Base-by-base conservation (phyloP, 148 eudicot genomes). In the Camellia japonica region DNA sequence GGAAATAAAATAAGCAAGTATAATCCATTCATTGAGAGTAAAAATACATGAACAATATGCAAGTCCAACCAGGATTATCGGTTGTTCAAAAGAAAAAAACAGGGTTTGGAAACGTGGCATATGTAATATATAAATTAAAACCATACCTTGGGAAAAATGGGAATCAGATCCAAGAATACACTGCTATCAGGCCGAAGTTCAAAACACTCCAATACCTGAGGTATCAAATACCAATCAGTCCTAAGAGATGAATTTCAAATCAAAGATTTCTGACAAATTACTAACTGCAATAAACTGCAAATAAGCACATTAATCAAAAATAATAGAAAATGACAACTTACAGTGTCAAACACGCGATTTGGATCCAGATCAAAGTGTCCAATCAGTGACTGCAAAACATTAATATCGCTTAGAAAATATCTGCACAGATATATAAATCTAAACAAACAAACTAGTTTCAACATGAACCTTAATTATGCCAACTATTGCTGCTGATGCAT, bases 311-410 rank as follows among this genome's bases (percentile, higher is more conserved):
- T 51, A 83, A 49, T 68, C 18, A 62, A 62, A 30, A 6, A 49
- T 46, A 70, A 71, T 6, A 55, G 38, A 74, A n/a, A 69, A 68
- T 60, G 38, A 42, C 43, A 81, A 85, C 99, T 94, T 89, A 97
- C 99, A 81, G 93, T 93, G 82, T 97, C 99, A 86, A 94, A 97
- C 64, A 97, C 99, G 56, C 98, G 99, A 69, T 94, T 97, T 7
- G 99, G 99, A 80, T 97, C 99, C 86, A 97, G 86, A 87, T 97
- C 97, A 76, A 97, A 97, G 86, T 97, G 99, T 51, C 99, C 99
- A 82, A 97, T 97, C 49, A 97, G 83, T 54, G 99, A 97, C 99
- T 97, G 98, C 87, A 90, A 77, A 73, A 42, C 63, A 81, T 11
- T 51, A 30, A 47, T 3, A 80, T 55, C 11, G 68, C 82, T 79